Conservation (phyloP, 1,139 yeast genomes). For the Groenewaldozyma sp. region DNA sequence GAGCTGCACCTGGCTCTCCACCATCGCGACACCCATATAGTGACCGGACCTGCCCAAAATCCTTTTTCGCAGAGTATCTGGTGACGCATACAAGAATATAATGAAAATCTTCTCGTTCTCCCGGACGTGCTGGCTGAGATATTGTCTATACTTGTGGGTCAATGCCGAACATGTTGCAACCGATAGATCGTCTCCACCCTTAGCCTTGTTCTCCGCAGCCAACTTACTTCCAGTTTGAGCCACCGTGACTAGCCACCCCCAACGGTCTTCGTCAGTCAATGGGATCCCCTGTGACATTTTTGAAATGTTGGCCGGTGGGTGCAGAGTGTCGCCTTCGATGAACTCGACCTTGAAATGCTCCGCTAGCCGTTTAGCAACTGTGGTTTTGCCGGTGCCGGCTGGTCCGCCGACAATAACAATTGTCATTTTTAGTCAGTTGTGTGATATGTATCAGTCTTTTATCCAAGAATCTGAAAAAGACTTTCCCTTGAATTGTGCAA, state of each 20-base stretch:
- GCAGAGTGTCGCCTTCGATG: conserved; percentile 79
- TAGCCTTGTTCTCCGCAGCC: conserved; percentile 30
- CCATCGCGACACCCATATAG: conserved; percentile 81
- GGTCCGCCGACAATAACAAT: conserved; percentile 70
- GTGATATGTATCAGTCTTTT: not conserved
- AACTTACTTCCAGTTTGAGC: conserved; percentile 32
- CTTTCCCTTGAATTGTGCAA: no score
- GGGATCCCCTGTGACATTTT: conserved; percentile 82
- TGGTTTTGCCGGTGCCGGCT: conserved; percentile 88
- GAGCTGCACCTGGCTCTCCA: conserved; percentile 62
- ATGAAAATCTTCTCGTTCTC: conserved; percentile 42
- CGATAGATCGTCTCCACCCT: conserved; percentile 21
- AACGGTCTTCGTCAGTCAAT: conserved; percentile 77
- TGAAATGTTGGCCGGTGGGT: conserved; percentile 59
- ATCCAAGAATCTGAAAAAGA: no score
- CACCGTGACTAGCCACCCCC: conserved; percentile 70
- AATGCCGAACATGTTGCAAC: conserved; percentile 82
- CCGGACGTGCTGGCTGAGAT: conserved; percentile 31
- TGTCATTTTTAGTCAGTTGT: not conserved
- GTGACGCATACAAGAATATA: conserved; percentile 57
- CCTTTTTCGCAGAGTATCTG: conserved; percentile 51
- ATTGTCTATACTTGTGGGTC: conserved; percentile 61
- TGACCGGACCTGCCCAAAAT: conserved; percentile 59
- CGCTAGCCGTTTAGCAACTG: conserved; percentile 54
- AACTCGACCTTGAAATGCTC: conserved; percentile 41